These are phyloP conservation scores for Flueggea neowawraea DNA, from an alignment of 441 rosid species.

Conservation along the genomic window DNA sequence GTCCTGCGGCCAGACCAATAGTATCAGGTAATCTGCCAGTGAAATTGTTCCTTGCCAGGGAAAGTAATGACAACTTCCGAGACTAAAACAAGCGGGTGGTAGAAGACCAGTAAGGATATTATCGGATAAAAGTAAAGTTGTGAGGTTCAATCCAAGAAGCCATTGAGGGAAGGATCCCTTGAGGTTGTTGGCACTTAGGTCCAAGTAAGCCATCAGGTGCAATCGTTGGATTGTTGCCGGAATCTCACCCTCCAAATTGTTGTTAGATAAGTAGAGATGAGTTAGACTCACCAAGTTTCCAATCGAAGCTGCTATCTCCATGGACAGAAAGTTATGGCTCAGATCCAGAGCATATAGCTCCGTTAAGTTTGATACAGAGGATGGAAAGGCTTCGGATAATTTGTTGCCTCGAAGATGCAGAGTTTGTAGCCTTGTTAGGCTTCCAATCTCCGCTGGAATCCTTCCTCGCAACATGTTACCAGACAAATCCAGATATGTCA, in stretches of 20 bases:
- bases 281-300: neutral
- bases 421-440: neutral
- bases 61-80: neutral
- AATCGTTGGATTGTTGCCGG: neutral
- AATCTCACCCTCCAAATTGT: neutral
- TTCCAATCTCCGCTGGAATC: slow-evolving; percentile 1
- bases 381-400: too few species aligned
- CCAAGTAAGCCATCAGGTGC: neutral
- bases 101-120: neutral
- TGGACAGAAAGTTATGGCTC: neutral
- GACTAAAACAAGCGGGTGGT: neutral
- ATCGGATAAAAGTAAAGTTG: neutral
- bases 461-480: neutral
- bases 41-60: slow-evolving; percentile 23
- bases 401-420: neutral
- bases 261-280: neutral
- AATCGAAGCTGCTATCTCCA: neutral
- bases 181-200: neutral
- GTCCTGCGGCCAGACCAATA: slow-evolving; percentile 9
- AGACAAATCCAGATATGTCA: neutral
- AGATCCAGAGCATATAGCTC: neutral
- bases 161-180: neutral
- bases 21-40: slow-evolving; percentile 25
- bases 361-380: neutral
- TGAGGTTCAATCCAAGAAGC: neutral